Percentiles rank a stretch among this genome's conserved stretches.
Evolutionary conservation across 2,329 filamentous ascomycete genomes (phyloP).

Genomic region (Calonectria fujianensis): DNA sequence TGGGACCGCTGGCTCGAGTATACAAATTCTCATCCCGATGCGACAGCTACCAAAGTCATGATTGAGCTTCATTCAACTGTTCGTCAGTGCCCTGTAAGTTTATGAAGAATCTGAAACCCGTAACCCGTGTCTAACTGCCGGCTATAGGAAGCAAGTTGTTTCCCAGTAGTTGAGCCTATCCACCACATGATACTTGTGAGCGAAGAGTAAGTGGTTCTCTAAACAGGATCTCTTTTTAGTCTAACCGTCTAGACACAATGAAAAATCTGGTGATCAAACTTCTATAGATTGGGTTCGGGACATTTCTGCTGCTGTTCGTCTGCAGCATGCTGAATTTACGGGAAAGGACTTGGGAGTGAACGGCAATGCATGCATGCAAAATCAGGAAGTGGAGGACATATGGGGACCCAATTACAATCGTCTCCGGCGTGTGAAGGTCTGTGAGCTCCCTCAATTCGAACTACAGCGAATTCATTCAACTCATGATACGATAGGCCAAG

Average conservation of each 20-base stretch:
- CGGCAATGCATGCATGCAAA: slow-evolving; percentile 5
- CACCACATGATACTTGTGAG: slow-evolving; percentile 11
- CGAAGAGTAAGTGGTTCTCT: background rate
- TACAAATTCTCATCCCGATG: background rate
- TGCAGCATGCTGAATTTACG: background rate
- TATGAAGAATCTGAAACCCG: too few relatives aligned
- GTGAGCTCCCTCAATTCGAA: background rate
- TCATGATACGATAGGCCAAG: background rate
- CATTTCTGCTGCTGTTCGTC: background rate
- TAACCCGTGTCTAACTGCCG: background rate
- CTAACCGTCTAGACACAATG: background rate
- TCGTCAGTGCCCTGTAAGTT: background rate
- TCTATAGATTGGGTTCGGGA: background rate
- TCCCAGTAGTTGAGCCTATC: background rate
- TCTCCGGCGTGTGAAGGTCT: background rate
- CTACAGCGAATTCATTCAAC: too few relatives aligned
- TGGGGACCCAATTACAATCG: background rate
- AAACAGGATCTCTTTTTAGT: too few relatives aligned
- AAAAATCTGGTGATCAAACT: background rate
- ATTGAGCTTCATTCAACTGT: background rate
- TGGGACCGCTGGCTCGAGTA: slow-evolving; percentile 1
- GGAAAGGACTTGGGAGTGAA: background rate
- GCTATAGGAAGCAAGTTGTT: background rate
- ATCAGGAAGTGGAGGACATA: slow-evolving; percentile 8
- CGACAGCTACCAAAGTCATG: background rate